Evolutionary conservation across 257 asterid genomes (phyloP), one percentile per base, ranked within the genome.

Genomic region (Haberlea rhodopensis): DNA sequence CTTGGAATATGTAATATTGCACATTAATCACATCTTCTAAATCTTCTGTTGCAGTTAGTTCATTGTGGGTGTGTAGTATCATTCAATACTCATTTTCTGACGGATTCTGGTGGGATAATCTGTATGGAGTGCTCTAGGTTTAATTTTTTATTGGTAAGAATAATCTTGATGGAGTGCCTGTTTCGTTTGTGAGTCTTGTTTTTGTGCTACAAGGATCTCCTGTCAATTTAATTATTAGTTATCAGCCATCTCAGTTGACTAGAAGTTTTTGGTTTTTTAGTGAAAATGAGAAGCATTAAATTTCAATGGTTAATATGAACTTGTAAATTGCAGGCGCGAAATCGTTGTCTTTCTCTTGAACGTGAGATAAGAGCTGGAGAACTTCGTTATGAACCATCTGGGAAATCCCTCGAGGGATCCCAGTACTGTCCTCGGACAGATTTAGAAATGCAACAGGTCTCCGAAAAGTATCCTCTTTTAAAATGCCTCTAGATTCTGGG

Each of bases 31-130:
- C 52, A 73, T 72, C 53, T 57, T 60, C 65, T 48, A 28, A 13
- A 26, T 60, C 52, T 57, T 73, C 67, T 26, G 19, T 57, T 60
- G 80, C 90, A 84, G 96, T 62, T 78, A 80, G 76, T 89, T 76
- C 96, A 89, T 69, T 89, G 96, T 79, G 96, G 96, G 72, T 89
- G 95, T 60, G 71, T 86, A 27, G 95, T 81, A 65, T 89, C 96
- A 55, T 89, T 84, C 82, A 66, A 69, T 62, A 70, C 82, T 59
- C 88, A 84, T 75, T 66, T 84, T 81, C 85, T 86, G 62, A 66
- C 79, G 81, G 96, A 89, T 71, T 75, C 72, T 76, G 92, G 96
- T 24, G 96, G 96, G 68, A 74, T 89, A 56, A 84, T 82, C 76
- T 89, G 95, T 84, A 84, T 81, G 85, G 85, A 82, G 71, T 89